Percentiles rank a stretch among this genome's conserved stretches.
Evolutionary conservation across 2,329 filamentous ascomycete genomes (phyloP).

Genomic region (Phyllosticta citriasiana): DNA sequence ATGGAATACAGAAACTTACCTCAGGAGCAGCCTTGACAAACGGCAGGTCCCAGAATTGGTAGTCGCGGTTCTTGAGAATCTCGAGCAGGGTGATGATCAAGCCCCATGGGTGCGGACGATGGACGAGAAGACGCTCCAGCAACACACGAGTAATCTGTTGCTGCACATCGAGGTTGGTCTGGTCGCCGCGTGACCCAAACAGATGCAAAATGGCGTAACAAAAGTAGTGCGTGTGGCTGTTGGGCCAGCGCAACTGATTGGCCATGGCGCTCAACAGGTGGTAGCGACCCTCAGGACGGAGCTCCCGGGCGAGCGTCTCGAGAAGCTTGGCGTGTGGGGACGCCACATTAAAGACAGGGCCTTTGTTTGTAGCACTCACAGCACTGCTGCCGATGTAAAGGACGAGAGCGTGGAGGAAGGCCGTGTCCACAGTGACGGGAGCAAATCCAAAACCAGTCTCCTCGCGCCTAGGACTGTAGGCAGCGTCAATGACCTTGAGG

Average conservation of each 20-base stretch:
- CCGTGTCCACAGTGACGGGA: constrained; percentile 57
- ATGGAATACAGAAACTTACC: constrained; percentile 39
- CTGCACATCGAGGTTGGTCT: constrained; percentile 64
- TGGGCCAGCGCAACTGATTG: constrained; percentile 87
- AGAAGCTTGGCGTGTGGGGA: constrained; percentile 63
- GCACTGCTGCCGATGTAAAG: constrained; percentile 70
- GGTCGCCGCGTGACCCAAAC: constrained; percentile 55
- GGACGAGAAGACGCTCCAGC: constrained; percentile 76
- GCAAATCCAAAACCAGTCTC: constrained; percentile 57
- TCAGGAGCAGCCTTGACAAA: constrained; percentile 87
- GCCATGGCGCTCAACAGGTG: constrained; percentile 74
- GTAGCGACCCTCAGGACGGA: constrained; percentile 71
- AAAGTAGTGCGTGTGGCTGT: constrained; percentile 86
- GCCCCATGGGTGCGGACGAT: constrained; percentile 93
- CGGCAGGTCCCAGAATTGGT: constrained; percentile 83
- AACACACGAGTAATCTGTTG: constrained; percentile 86
- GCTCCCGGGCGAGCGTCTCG: constrained; percentile 64
- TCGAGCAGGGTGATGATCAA: constrained; percentile 81
- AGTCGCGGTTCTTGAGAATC: constrained; percentile 81
- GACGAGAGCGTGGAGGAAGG: constrained; percentile 72
- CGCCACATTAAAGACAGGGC: constrained; percentile 53
- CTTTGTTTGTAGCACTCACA: constrained; percentile 49
- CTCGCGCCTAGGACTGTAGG: constrained; percentile 50
- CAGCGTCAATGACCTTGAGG: constrained; percentile 64
- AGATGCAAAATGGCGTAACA: constrained; percentile 74